Conservation (phyloP, 1,139 yeast genomes). For the Keqinozyma sinolaborantium region DNA sequence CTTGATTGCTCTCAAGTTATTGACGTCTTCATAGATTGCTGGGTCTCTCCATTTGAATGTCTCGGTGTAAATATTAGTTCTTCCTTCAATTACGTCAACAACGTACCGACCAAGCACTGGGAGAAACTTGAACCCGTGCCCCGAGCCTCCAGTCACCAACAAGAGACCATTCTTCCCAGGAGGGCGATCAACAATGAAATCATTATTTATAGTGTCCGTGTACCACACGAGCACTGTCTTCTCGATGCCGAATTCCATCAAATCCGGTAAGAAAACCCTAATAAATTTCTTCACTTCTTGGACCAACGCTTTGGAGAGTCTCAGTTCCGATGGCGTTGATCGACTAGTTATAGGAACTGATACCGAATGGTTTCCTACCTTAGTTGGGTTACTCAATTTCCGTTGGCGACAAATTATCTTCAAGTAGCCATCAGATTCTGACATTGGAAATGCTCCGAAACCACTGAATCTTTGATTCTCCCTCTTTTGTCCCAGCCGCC, state of each 20-base stretch:
- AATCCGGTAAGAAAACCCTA: constrained; percentile 8
- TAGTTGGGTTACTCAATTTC: constrained; percentile 8
- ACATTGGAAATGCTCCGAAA: constrained; percentile 6
- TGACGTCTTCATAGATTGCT: too few species aligned
- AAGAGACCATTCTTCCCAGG: constrained; percentile 29
- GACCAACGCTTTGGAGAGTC: constrained; percentile 4
- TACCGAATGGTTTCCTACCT: constrained; percentile 3
- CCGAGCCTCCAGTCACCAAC: constrained; percentile 41
- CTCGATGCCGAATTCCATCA: constrained; percentile 4
- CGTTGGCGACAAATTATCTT: constrained; percentile 8
- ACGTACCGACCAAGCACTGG: constrained; percentile 25
- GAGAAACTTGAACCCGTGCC: constrained; percentile 31
- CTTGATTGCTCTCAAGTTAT: too few species aligned
- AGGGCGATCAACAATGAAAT: constrained; percentile 31
- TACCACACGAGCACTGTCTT: constrained; percentile 29
- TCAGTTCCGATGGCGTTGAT: constrained; percentile 4
- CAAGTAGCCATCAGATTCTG: constrained; percentile 7
- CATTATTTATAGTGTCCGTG: constrained; percentile 36
- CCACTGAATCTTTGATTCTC: constrained; percentile 6
- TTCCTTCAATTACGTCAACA: constrained; percentile 19
- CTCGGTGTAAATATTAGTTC: constrained; percentile 17
- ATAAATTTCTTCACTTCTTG: constrained; percentile 5
- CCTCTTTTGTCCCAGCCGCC: constrained; percentile 5
- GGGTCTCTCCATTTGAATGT: constrained; percentile 28
- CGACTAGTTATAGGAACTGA: constrained; percentile 8